Percentiles rank a stretch among this genome's conserved stretches.
phyloP scores from a whole-genome alignment of 2,329 filamentous ascomycete genomes.

The Ramularia endophylla region DNA sequence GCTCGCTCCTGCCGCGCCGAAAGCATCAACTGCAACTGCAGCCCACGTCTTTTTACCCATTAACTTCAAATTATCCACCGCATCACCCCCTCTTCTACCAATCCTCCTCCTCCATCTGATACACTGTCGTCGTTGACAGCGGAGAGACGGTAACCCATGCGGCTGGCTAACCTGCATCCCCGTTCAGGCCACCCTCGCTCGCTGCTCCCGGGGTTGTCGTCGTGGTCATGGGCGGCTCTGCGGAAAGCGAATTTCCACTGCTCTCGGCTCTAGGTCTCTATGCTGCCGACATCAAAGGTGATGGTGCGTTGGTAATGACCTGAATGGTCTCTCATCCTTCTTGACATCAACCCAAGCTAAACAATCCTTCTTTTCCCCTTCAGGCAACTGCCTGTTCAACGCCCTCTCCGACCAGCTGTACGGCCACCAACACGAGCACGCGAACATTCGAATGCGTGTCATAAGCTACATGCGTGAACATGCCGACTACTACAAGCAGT shows the following conservation, averaged over 20 bases:
- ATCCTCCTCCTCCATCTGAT: no score
- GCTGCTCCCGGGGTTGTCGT: background rate
- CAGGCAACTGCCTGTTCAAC: constrained; percentile 66
- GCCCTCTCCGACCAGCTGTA: constrained; percentile 63
- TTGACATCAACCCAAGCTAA: constrained; percentile 9
- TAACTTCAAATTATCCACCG: no score
- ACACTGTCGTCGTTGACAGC: no score
- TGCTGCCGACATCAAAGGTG: constrained; percentile 53
- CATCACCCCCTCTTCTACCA: no score
- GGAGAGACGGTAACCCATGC: no score
- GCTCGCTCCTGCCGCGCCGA: no score
- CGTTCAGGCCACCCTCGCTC: constrained; percentile 1
- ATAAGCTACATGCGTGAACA: constrained; percentile 58
- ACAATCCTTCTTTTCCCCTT: constrained; percentile 1
- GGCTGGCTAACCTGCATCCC: background rate
- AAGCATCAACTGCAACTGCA: no score
- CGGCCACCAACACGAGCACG: constrained; percentile 52
- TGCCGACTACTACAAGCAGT: constrained; percentile 58
- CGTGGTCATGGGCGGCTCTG: constrained; percentile 3
- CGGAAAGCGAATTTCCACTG: constrained; percentile 47
- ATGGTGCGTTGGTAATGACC: constrained; percentile 47
- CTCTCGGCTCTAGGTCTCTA: constrained; percentile 54
- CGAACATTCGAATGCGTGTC: constrained; percentile 53
- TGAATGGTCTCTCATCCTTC: constrained; percentile 1
- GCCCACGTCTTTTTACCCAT: no score